Evolutionary conservation across 2,329 filamentous ascomycete species (phyloP).

Genomic region (Beauveria scarabaeidicola): DNA sequence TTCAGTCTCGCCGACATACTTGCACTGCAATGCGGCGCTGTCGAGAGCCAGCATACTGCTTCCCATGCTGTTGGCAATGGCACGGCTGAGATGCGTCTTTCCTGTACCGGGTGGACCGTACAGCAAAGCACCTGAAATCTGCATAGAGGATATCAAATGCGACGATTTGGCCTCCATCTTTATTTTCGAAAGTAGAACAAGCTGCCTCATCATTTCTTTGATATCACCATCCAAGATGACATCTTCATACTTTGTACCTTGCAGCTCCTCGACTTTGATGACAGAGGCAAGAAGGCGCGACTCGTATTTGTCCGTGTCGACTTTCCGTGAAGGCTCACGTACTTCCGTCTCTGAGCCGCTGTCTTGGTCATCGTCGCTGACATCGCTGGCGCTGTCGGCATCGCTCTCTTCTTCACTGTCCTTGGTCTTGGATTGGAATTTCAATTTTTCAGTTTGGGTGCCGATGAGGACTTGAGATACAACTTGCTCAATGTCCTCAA

Average conservation of each 20-base stretch:
- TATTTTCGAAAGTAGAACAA: neutral
- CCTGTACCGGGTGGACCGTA: slow-evolving; percentile 24
- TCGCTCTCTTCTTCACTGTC: neutral
- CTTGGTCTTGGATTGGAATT: neutral
- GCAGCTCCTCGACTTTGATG: neutral
- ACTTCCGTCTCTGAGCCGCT: no score
- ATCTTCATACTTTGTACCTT: neutral
- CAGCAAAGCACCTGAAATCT: slow-evolving; percentile 18
- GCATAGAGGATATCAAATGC: neutral
- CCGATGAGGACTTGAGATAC: neutral
- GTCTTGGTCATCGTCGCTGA: neutral
- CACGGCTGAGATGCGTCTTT: slow-evolving; percentile 20
- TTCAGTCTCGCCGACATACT: slow-evolving; percentile 19
- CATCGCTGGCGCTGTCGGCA: no score
- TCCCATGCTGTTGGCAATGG: slow-evolving; percentile 15
- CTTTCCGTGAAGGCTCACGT: no score
- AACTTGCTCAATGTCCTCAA: neutral
- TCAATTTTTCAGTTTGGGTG: neutral
- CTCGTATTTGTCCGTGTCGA: neutral
- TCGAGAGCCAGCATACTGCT: slow-evolving; percentile 18
- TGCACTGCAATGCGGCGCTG: slow-evolving; percentile 12
- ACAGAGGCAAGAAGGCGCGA: neutral
- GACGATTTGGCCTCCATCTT: neutral
- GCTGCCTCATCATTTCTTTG: neutral
- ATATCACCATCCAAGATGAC: neutral